Conservation (phyloP, 495 filamentous ascomycete genomes). For the Aspergillus homomorphus region DNA sequence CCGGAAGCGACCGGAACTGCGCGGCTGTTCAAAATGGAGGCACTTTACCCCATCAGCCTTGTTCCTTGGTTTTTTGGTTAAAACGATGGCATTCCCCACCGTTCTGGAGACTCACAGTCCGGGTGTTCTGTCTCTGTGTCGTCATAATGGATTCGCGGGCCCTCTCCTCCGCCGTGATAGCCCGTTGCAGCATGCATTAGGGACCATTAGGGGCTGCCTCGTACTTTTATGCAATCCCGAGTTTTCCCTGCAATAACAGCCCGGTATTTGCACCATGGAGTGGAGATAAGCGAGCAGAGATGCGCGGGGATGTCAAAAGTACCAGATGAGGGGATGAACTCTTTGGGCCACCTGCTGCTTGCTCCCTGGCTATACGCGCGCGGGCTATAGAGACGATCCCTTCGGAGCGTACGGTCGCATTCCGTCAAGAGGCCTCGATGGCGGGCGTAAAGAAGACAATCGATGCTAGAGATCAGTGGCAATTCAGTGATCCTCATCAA, state of each 20-base stretch:
- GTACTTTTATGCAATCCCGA: background rate
- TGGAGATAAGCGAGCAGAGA: background rate
- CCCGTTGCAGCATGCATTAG: too few species aligned
- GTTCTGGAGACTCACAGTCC: too few species aligned
- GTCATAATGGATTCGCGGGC: too few species aligned
- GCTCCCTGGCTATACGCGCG: background rate
- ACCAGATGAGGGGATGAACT: background rate
- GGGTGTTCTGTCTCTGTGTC: too few species aligned
- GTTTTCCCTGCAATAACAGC: background rate
- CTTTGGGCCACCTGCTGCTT: background rate
- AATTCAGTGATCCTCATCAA: background rate
- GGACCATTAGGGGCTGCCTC: too few species aligned
- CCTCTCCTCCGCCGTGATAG: too few species aligned
- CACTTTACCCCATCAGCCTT: too few species aligned
- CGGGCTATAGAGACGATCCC: background rate
- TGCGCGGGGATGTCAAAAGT: background rate
- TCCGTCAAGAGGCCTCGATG: background rate
- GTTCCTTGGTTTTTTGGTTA: too few species aligned
- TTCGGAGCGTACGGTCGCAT: background rate
- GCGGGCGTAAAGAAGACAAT: background rate
- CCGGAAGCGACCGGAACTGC: too few species aligned
- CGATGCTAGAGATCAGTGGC: background rate
- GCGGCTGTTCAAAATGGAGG: too few species aligned
- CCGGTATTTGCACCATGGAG: background rate
- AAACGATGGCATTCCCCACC: too few species aligned